Percentiles rank a stretch among this genome's conserved stretches.
These are phyloP conservation scores for Davidsoniella virescens DNA, from an alignment of 2,329 filamentous ascomycete species.

Conservation along the genomic window DNA sequence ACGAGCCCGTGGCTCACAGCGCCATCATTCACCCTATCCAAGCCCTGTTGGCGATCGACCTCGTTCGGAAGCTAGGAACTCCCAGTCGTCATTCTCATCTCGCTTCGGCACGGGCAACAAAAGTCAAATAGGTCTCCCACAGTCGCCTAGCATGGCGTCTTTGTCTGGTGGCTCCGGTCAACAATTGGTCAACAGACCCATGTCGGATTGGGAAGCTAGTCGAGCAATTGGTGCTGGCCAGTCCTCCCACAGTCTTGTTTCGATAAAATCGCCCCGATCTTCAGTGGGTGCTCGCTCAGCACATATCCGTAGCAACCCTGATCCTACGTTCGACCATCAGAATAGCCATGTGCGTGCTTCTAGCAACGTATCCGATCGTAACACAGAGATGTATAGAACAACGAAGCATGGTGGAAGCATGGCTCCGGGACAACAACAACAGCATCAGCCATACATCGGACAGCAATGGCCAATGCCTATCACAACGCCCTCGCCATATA, in stretches of 20 bases:
- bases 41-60: conserved; percentile 2
- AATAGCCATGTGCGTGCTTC: not conserved
- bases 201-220: not conserved
- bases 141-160: not conserved
- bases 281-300: conserved; percentile 3
- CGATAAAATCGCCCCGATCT: conserved; percentile 1
- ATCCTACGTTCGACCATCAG: not conserved
- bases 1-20: not conserved
- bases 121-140: conserved; percentile 1
- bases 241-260: conserved; percentile 6
- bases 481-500: too few species aligned
- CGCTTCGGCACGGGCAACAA: not conserved
- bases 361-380: conserved; percentile 3
- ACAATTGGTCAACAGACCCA: not conserved
- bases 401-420: not conserved
- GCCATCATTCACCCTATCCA: conserved; percentile 6
- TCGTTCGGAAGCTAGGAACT: not conserved
- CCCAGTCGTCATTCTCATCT: conserved; percentile 4
- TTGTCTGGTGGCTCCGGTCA: too few species aligned
- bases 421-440: not conserved
- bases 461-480: too few species aligned
- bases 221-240: not conserved
- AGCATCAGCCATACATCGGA: not conserved
- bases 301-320: not conserved
- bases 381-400: not conserved